Conservation (phyloP, 305 asterid species). For the Rubia balearica region DNA sequence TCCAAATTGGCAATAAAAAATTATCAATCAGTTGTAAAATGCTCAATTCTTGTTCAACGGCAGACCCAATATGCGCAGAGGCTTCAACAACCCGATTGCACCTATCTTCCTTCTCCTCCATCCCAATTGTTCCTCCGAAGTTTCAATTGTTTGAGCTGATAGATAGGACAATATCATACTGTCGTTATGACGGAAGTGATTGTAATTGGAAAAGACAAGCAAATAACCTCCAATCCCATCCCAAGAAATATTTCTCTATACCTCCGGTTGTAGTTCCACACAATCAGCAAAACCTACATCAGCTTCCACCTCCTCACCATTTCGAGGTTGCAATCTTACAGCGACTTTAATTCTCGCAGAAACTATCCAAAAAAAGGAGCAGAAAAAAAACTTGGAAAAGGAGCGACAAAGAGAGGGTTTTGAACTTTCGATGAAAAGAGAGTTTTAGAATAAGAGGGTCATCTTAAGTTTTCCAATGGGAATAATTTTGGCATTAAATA, state of each 20-base stretch:
- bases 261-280: slow-evolving; percentile 98
- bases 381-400: background rate
- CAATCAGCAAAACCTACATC: slow-evolving; percentile 99
- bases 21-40: no score
- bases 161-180: slow-evolving; percentile 14
- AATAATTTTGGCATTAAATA: no score
- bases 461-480: no score
- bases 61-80: slow-evolving; percentile 73
- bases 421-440: no score
- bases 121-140: slow-evolving; percentile 97
- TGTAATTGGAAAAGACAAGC: slow-evolving; percentile 3
- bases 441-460: no score
- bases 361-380: slow-evolving; percentile 30
- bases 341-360: slow-evolving; percentile 94
- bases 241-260: slow-evolving; percentile 20
- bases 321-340: slow-evolving; percentile 84
- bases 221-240: background rate
- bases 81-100: slow-evolving; percentile 61
- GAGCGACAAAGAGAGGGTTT: no score
- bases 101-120: slow-evolving; percentile 28
- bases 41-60: slow-evolving; percentile 86
- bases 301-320: slow-evolving; percentile 81
- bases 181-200: slow-evolving; percentile 8
- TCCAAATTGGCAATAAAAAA: no score
- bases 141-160: slow-evolving; percentile 85